A percentile compares a stretch with the other conserved stretches of the same genome.
phyloP scores from a whole-genome alignment of 148 eudicot genomes.

The Diospyros lotus region DNA sequence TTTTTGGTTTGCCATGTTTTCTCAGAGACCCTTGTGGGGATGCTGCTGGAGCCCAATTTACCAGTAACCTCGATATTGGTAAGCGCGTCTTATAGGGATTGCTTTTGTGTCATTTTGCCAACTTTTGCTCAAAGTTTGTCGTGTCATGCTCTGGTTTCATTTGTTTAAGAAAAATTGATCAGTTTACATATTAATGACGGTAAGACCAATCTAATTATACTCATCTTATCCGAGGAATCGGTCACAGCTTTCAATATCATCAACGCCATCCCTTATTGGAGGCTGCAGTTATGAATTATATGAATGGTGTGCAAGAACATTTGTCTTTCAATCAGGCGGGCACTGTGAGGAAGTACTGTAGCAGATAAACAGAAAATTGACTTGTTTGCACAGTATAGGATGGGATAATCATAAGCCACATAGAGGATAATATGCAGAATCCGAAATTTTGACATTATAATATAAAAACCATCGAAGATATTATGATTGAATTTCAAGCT shows the following conservation, averaged over 20 bases:
- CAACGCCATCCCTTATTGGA: background rate
- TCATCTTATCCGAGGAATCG: background rate
- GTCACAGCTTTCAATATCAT: background rate
- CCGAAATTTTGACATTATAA: background rate
- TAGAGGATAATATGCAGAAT: background rate
- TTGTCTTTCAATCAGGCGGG: background rate
- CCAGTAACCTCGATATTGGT: constrained; percentile 41
- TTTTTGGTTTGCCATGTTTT: background rate
- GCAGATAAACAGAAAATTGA: background rate
- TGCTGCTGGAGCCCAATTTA: constrained; percentile 43
- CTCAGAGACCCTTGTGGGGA: constrained; percentile 37
- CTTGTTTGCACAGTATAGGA: background rate
- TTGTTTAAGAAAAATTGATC: background rate
- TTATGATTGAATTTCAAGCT: background rate
- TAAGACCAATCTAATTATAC: background rate
- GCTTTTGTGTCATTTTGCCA: background rate
- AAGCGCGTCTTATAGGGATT: constrained; percentile 14
- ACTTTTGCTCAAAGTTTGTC: background rate
- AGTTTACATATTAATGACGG: background rate
- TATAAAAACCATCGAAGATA: background rate
- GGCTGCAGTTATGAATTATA: background rate
- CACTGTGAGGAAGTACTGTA: background rate
- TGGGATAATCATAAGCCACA: background rate
- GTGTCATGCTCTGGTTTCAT: background rate
- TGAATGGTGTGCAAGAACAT: background rate